A percentile compares a stretch with the other conserved stretches of the same genome.
phyloP scores from a whole-genome alignment of 2,329 filamentous ascomycete genomes.

The Ascochyta koolunga region DNA sequence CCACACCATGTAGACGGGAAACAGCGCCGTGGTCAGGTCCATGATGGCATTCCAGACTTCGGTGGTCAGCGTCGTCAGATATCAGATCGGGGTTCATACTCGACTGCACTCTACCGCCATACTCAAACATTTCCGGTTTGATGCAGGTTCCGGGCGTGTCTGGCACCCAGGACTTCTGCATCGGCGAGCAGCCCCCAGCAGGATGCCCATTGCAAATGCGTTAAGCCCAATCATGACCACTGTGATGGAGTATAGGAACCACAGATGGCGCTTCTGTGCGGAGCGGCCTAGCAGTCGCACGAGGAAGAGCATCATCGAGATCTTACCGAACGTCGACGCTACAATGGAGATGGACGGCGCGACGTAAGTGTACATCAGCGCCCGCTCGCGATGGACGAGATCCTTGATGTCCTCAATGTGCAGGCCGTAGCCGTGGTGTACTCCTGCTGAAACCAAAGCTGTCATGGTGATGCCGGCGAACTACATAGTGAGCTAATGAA shows the following conservation, averaged over 20 bases:
- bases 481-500: background rate
- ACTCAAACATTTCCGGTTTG: background rate
- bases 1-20: constrained; percentile 8
- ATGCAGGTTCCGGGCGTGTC: constrained; percentile 1
- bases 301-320: background rate
- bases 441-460: background rate
- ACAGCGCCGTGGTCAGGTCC: background rate
- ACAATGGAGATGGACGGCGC: background rate
- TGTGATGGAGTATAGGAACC: constrained; percentile 1
- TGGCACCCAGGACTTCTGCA: constrained; percentile 6
- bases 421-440: background rate
- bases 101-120: constrained; percentile 2
- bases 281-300: background rate
- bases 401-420: background rate
- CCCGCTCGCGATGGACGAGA: background rate
- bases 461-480: background rate
- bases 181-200: constrained; percentile 4
- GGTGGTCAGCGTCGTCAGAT: background rate
- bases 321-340: background rate
- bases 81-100: background rate
- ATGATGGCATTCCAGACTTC: constrained; percentile 7
- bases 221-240: constrained; percentile 3
- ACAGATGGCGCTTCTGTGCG: background rate
- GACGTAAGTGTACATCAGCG: background rate
- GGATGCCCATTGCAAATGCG: background rate